Base-by-base conservation (phyloP, 1,284 basidiomycete species). In the Agaricales sp. region DNA sequence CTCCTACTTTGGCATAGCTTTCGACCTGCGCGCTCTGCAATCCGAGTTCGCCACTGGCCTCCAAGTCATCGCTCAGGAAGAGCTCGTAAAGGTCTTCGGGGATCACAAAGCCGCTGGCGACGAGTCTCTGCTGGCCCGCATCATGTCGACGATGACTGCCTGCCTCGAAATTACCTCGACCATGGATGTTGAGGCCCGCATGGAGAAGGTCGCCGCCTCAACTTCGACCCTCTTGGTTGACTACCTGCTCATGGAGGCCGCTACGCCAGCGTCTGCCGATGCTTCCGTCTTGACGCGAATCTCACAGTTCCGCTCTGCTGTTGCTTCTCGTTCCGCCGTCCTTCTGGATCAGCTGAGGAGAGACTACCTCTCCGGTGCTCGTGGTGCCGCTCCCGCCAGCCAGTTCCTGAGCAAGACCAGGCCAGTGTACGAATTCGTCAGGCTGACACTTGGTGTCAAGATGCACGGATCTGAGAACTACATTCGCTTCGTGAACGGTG, bases 401-500 rank as follows among this genome's bases (percentile, higher is more conserved):
- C 53, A 61, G 14, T 77, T 75, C 59, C 70, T 91, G 47, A 78
- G 77, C 37, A 75, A 75, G 54, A 87, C 86, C 2, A 72, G 74
- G 43, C 63, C 71, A 2, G 59, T 90, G 50, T 91, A 91, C 61
- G 77, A 82, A 59, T 91, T 77, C 57, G 72, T 91, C 16, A 73
- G 87, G 21, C 58, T 75, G 39, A 73, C 68, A 18, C 68, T 91
- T 19, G 81, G 80, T 2, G 69, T 91, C 30, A 69, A 67, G 53
- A 90, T 89, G 80, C 81, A 87, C 55, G 87, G 87, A 3, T 61
- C 67, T 16, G 83, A 86, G 58, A 90, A 90, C 60, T 63, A 74
- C 53, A 65, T 65, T 23, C 59, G 65, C 38, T 85, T 84, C 58
- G 67, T 61, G 24, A 68, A 72, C 45, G 80, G 79, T 4, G 65